These are phyloP conservation scores for Tulasnella sp. DNA, from an alignment of 768 basidiomycete genomes.

Conservation along the genomic window DNA sequence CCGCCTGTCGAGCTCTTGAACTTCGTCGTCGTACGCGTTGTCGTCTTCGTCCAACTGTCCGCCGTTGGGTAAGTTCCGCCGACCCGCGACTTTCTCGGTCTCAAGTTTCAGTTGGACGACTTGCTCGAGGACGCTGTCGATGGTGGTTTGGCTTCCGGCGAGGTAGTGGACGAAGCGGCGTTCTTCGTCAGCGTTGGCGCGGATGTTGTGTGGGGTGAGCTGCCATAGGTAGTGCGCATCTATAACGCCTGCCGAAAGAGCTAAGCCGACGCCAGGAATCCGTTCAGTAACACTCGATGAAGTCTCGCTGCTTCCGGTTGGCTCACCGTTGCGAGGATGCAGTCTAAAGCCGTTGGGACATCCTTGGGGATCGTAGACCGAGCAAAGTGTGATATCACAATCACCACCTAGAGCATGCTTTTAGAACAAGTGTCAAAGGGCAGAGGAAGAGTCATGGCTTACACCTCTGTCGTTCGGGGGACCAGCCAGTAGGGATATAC, in stretches of 20 bases:
- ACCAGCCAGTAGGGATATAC: constrained; percentile 7
- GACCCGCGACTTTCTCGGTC: neutral
- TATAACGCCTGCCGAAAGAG: neutral
- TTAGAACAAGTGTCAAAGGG: neutral
- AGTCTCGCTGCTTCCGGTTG: too few relatives aligned
- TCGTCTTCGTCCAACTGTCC: neutral
- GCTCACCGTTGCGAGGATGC: neutral
- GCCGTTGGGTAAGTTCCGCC: neutral
- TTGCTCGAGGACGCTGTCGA: neutral
- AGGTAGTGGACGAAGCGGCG: neutral
- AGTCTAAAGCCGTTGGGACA: constrained; percentile 7
- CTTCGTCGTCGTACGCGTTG: neutral
- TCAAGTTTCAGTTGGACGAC: neutral
- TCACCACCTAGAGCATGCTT: neutral
- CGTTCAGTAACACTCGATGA: too few relatives aligned
- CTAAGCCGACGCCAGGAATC: too few relatives aligned
- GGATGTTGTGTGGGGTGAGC: neutral
- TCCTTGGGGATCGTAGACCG: constrained; percentile 3
- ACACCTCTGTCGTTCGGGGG: constrained; percentile 1
- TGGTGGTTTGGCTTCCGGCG: neutral
- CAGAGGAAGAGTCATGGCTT: neutral
- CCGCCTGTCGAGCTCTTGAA: neutral
- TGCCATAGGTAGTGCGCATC: constrained; percentile 2
- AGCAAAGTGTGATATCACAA: constrained; percentile 4
- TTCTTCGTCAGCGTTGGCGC: neutral